Evolutionary conservation across 441 rosid genomes (phyloP).

Genomic region (Capsella rubella): DNA sequence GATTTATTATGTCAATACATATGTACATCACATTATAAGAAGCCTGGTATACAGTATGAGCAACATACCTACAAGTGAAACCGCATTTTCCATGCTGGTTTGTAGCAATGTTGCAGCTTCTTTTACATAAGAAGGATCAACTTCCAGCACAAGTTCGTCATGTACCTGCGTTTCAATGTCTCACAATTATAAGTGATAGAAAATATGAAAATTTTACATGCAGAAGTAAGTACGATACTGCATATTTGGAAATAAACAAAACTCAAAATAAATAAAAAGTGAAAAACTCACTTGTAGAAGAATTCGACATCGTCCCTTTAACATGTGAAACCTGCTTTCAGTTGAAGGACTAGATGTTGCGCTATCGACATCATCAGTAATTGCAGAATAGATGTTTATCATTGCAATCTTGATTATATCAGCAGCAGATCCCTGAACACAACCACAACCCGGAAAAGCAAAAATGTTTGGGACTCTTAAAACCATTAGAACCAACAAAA

Average conservation of each 20-base stretch:
- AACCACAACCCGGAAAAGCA: constrained; percentile 35
- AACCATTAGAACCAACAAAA: constrained; percentile 13
- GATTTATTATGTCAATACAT: constrained; percentile 18
- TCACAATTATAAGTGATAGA: constrained; percentile 20
- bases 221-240: not conserved
- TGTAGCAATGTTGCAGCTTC: constrained; percentile 79
- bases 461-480: constrained; percentile 6
- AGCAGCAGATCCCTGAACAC: constrained; percentile 93
- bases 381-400: constrained; percentile 70
- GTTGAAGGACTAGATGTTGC: constrained; percentile 52
- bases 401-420: constrained; percentile 97
- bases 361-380: constrained; percentile 55
- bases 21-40: not conserved
- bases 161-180: constrained; percentile 66
- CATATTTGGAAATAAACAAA: constrained; percentile 7
- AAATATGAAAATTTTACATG: not conserved
- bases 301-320: constrained; percentile 80
- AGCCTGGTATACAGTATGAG: not conserved
- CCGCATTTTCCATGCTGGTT: constrained; percentile 87
- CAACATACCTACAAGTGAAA: constrained; percentile 71
- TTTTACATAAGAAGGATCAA: constrained; percentile 70
- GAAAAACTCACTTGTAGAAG: constrained; percentile 77
- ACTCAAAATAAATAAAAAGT: constrained; percentile 3
- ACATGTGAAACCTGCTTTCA: constrained; percentile 61
- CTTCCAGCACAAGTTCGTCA: constrained; percentile 95